Base-by-base conservation (phyloP, 2,329 filamentous ascomycete species). In the Chaetomium olivaceum region DNA sequence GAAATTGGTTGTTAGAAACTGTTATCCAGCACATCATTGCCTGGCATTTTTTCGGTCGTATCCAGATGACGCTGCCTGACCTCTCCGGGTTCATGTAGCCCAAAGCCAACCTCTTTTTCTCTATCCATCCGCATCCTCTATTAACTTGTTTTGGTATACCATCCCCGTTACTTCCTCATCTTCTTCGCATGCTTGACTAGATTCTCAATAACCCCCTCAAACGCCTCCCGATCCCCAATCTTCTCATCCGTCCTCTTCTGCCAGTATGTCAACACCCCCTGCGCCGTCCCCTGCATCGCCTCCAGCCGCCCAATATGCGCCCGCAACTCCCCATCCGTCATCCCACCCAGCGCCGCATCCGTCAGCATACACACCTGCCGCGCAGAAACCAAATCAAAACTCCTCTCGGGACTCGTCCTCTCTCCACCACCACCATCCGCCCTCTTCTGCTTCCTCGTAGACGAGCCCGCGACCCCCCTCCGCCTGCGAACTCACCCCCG, bases 191-290 rank as follows among this genome's bases (percentile, higher is more conserved):
- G 92, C 77, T 93, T 95, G 52, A 97, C 94, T 70, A 98, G 78
- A 77, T 97, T 97, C 79, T 97, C 94, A 83, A 98, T 97, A 19
- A 98, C 94, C 0, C 92, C 93, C 76, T 98, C 94, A 76, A 97
- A 95, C 2, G 93, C 92, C 76, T 97, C 94, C 71, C 95, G 89
- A 75, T 98, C 94, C 50, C 91, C 91, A 69, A 96, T 81, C 73
- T 94, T 92, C 71, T 93, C 92, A 75, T 97, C 93, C 61, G 91
- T 89, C 72, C 89, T 83, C 80, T 91, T 91, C 71, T 91, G 85
- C 94, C 94, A 98, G 76, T 94, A 96, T 70, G 92, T 91, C 61
- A 97, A 81, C 48, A 93, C 88, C 66, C 91, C 87, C 63, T 89
- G 90, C 3, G 92, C 92, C 25, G 85, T 83, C n/a, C 81, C 82